A percentile compares a stretch with the other conserved stretches of the same genome.
Conservation (phyloP, 345 rosid genomes). For the Hibiscus syriacus region DNA sequence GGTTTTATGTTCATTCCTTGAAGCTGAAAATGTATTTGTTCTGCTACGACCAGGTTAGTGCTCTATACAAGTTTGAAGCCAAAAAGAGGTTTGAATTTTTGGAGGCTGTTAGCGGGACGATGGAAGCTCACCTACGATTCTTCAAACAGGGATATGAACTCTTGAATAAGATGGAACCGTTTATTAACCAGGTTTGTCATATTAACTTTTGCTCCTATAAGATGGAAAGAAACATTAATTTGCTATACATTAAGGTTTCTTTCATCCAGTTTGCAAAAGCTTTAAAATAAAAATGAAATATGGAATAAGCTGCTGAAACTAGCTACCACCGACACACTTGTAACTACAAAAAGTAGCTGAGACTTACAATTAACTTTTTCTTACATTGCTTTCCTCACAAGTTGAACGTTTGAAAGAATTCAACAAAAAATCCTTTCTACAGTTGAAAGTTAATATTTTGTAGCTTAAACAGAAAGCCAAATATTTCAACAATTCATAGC, state of each 20-base stretch:
- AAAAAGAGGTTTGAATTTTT: constrained; percentile 62
- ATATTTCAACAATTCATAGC: too few relatives aligned
- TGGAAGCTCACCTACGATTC: constrained; percentile 72
- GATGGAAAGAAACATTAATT: neutral
- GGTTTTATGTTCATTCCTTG: neutral
- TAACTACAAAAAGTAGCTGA: neutral
- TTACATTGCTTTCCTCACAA: neutral
- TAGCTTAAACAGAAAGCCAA: too few relatives aligned
- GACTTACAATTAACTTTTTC: neutral
- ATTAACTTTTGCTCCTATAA: neutral
- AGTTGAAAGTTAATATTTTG: too few relatives aligned
- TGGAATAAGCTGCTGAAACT: neutral
- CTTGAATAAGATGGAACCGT: constrained; percentile 70
- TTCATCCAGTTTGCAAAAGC: neutral
- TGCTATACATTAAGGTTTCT: neutral
- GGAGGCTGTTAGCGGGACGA: constrained; percentile 62
- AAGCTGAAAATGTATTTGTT: neutral
- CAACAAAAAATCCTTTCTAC: too few relatives aligned
- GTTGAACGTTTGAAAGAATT: too few relatives aligned
- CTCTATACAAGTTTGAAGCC: constrained; percentile 61
- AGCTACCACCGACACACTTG: neutral
- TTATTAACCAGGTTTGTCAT: constrained; percentile 61
- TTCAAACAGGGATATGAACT: constrained; percentile 82
- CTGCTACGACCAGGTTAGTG: constrained; percentile 42
- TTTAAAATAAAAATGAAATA: neutral